Base-by-base conservation (phyloP, 2,329 filamentous ascomycete genomes). In the Penicillium polonicum region DNA sequence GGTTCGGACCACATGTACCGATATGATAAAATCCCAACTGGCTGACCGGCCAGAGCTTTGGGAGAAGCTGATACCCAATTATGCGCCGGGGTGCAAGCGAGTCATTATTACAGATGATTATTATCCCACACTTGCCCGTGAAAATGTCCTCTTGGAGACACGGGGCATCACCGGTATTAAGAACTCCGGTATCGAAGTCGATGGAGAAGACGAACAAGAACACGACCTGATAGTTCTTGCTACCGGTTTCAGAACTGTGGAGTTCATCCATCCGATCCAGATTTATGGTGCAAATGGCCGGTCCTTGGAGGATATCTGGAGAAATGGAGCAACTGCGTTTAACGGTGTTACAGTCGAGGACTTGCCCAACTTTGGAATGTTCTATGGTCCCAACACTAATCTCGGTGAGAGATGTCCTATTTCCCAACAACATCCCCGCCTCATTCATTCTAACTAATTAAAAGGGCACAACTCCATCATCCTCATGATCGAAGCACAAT, bases 401-500 rank as follows among this genome's bases (percentile, higher is more conserved):
- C 72, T 81, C 2, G 70, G 69, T 72, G 10, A 54, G 68, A 57
- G 1, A 8, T 15, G 29, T 2, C 31, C 17, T 13, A 3, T 21
- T 4, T 42, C 21, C 5, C 13, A n/a, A 23, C 39, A 15, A 19
- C 9, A 39, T n/a, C 9, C 2, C 23, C 0, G 0, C 1, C 5
- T 27, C 10, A 19, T 10, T 13, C 3, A 29, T n/a, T 48, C 27
- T 41, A 54, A 46, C 52, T 35, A 5, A n/a, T 15, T 2, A 21
- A 27, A 39, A 54, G 83, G 80, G 0, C 81, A 83, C 66, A 84
- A 83, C 60, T 79, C 76, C 53, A 85, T 85, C 63, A 82, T 85
- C 61, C 73, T 85, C n/a, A 86, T 85, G 83, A 84, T 85, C 59
- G 83, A 86, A 65, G 78, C 82, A 2, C 83, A 86, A 63, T 77